Evolutionary conservation across 306 rosid genomes (phyloP), one percentile per base, ranked within the genome.

Genomic region (Cicer arietinum): DNA sequence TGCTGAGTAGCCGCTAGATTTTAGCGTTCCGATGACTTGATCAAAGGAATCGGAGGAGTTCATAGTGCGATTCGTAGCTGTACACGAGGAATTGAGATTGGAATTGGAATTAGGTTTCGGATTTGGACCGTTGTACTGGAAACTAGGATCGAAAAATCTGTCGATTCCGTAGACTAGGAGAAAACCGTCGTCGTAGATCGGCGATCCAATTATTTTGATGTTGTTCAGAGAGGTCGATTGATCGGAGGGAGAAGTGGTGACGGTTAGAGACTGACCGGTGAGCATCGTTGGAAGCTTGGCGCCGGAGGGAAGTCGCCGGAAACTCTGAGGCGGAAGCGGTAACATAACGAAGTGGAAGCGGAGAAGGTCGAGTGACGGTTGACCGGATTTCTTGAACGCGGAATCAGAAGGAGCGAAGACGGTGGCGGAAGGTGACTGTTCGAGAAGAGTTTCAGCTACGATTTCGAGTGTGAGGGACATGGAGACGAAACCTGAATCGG

Each of bases 341-440:
- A 86, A 44, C 1, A 91, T 90, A 10, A 77, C 76, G 74, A 87
- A 69, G 84, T 94, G 98, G 76, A 69, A 82, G 6, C 84, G 94
- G 54, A 94, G 96, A 39, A 91, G 90, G 44, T 91, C 79, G 67
- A 88, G 87, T 10, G 97, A 73, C 0, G 98, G 98, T 59, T 94
- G 98, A 10, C 98, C 98, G 1, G 79, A 63, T 42, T 63, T 82
- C 43, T 50, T 57, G 87, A 94, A 94, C 0, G 94, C 82, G 18
- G 88, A 8, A 71, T 94, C 97, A 8, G 94, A 74, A 1, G 96
- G 97, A 10, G 96, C 88, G 82, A 94, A 94, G 72, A 94, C 81
- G 71, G 98, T 91, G 84, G 86, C 84, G 5, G 91, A 85, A 56
- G 89, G 79, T 7, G 94, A 79, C 7, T 83, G 84, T 3, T 77